These are phyloP conservation scores for Leucosporidium scottii DNA, from an alignment of 768 basidiomycete genomes.

Conservation along the genomic window DNA sequence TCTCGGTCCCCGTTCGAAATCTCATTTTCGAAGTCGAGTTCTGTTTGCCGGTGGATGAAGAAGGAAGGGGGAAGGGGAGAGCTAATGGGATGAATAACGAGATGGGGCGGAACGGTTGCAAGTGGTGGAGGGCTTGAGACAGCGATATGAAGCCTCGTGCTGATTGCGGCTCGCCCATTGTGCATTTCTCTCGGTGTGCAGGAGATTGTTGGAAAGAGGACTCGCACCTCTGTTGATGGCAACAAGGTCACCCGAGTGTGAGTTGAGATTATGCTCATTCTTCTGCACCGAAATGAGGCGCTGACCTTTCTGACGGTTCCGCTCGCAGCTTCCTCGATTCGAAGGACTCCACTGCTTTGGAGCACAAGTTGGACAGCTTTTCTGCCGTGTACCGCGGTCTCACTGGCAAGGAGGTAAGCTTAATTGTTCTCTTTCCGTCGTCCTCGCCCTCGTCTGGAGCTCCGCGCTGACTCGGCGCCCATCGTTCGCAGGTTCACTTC, in stretches of 20 bases:
- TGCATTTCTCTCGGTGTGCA: neutral
- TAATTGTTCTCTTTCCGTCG: neutral
- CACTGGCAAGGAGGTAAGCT: constrained; percentile 83
- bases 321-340: constrained; percentile 84
- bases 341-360: constrained; percentile 94
- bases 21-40: constrained; percentile 1
- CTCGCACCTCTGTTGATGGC: constrained; percentile 85
- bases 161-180: constrained; percentile 33
- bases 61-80: neutral
- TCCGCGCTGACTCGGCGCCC: neutral
- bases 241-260: constrained; percentile 96
- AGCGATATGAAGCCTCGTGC: constrained; percentile 28
- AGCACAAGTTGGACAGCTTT: constrained; percentile 99
- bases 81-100: neutral
- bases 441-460: neutral
- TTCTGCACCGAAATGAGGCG: neutral
- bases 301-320: neutral
- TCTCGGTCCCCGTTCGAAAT: neutral
- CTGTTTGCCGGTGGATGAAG: neutral
- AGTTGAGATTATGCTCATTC: constrained; percentile 42
- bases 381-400: constrained; percentile 75
- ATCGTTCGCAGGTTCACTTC: constrained; percentile 22
- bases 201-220: constrained; percentile 96
- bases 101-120: neutral
- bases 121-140: constrained; percentile 22